phyloP scores from a whole-genome alignment of 306 rosid genomes.

The Malus orientalis region DNA sequence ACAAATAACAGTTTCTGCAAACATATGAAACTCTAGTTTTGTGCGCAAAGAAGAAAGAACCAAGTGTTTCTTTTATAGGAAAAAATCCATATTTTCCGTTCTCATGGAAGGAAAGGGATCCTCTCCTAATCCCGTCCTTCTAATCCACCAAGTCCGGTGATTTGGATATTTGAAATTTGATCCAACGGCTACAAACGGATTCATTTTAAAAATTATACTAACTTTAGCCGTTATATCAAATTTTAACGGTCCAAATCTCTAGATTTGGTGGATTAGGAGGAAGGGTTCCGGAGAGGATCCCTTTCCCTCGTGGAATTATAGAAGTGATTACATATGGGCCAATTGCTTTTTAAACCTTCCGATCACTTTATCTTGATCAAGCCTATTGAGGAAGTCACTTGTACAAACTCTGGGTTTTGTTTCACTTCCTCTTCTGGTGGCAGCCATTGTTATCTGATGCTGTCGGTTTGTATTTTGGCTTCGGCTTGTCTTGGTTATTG shows the following conservation, averaged over 20 bases:
- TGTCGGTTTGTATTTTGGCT: neutral
- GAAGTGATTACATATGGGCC: neutral
- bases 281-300: accelerated
- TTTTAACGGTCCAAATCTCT: accelerated
- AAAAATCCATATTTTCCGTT: too few relatives aligned
- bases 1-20: neutral
- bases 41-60: neutral
- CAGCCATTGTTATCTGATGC: neutral
- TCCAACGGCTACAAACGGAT: accelerated
- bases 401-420: neutral
- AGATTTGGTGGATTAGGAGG: too few relatives aligned
- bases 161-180: too few relatives aligned
- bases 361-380: constrained; percentile 5
- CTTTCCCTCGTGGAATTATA: too few relatives aligned
- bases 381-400: neutral
- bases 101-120: too few relatives aligned
- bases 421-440: neutral
- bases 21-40: neutral
- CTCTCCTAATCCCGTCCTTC: too few relatives aligned
- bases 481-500: neutral
- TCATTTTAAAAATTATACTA: too few relatives aligned
- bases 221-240: too few relatives aligned
- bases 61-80: neutral
- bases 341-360: neutral
- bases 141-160: too few relatives aligned